Percentiles rank a stretch among this genome's conserved stretches.
phyloP scores from a whole-genome alignment of 805 yeast genomes.

The Candida succiphila region DNA sequence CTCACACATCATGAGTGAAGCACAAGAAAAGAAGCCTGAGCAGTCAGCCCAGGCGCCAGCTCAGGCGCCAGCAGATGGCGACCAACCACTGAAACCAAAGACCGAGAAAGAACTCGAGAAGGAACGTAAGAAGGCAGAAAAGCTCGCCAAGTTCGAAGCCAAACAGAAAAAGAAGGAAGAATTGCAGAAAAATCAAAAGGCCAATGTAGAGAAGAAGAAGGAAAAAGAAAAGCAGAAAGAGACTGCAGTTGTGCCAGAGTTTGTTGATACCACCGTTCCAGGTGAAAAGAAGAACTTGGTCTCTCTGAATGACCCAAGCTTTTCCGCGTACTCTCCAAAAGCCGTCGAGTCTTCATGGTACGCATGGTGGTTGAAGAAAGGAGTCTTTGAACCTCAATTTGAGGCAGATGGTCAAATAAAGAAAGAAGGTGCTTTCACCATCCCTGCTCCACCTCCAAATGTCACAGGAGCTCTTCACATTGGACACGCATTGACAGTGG shows the following conservation, averaged over 20 bases:
- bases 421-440: conserved; percentile 77
- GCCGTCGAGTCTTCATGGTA: conserved; percentile 97
- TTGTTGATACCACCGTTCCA: conserved; percentile 68
- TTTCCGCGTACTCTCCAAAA: conserved; percentile 88
- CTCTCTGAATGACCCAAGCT: conserved; percentile 84
- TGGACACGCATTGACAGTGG: conserved; percentile 94
- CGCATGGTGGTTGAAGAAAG: conserved; percentile 90
- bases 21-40: conserved; percentile 10
- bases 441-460: conserved; percentile 99
- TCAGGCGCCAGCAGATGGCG: conserved; percentile 44
- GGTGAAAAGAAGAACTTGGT: conserved; percentile 89
- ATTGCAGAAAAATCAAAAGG: conserved; percentile 35
- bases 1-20: conserved; percentile 22
- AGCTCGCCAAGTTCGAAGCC: conserved; percentile 61
- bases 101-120: conserved; percentile 65
- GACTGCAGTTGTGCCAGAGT: conserved; percentile 73
- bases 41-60: conserved; percentile 11
- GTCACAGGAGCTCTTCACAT: conserved; percentile 98
- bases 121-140: conserved; percentile 50
- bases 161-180: conserved; percentile 66
- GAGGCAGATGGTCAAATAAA: conserved; percentile 62
- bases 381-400: conserved; percentile 81
- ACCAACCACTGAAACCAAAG: conserved; percentile 28
- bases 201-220: conserved; percentile 35
- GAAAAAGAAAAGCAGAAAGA: conserved; percentile 65